Evolutionary conservation across 345 rosid genomes (phyloP).

Genomic region (Lepidium didymum): DNA sequence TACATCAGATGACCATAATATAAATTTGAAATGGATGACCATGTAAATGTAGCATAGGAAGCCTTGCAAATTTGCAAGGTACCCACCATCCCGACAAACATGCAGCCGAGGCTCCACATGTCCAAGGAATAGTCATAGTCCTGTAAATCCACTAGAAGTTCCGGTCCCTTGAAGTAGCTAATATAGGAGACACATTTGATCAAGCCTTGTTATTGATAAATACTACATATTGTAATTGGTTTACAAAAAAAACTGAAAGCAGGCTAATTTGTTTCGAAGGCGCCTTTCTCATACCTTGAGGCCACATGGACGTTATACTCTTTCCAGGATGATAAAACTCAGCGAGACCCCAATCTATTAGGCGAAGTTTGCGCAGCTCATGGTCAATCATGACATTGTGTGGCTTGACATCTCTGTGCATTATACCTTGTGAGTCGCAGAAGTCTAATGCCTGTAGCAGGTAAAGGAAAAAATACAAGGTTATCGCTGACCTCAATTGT

Average conservation of each 20-base stretch:
- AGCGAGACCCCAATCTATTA: constrained; percentile 90
- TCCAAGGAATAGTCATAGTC: constrained; percentile 99
- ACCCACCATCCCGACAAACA: constrained; percentile 99
- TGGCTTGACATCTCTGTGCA: constrained; percentile 93
- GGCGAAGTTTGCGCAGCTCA: constrained; percentile 79
- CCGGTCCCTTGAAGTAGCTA: constrained; percentile 98
- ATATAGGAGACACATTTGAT: background rate
- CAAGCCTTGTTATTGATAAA: background rate
- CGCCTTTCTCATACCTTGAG: constrained; percentile 50
- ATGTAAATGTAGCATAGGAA: background rate
- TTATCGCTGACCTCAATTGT: background rate
- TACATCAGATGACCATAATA: background rate
- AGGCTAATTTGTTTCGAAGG: background rate
- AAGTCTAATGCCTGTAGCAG: constrained; percentile 64
- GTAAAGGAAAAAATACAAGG: background rate
- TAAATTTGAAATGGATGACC: background rate
- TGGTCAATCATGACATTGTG: constrained; percentile 92
- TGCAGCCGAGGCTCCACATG: constrained; percentile 99
- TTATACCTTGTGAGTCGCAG: constrained; percentile 85
- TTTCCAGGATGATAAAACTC: constrained; percentile 84
- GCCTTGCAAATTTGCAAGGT: background rate
- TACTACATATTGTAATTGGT: background rate
- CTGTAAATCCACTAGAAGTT: constrained; percentile 88
- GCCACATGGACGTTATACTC: constrained; percentile 86
- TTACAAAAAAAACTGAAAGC: background rate